Evolutionary conservation across 805 yeast species (phyloP).

Genomic region (Starmerella powellii): DNA sequence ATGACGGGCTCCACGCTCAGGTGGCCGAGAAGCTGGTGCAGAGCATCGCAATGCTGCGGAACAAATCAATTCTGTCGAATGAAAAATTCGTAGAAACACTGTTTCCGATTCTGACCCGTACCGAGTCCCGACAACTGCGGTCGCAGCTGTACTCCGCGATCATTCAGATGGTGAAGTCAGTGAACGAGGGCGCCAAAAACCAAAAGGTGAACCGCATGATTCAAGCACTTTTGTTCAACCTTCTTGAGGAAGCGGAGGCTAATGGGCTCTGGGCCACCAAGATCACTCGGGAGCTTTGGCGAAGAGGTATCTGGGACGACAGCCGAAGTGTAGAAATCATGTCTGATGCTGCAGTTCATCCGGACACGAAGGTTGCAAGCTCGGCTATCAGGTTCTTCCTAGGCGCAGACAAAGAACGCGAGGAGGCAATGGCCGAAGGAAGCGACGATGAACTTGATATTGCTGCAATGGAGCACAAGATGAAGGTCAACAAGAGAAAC

Average conservation of each 20-base stretch:
- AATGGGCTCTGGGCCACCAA: conserved; percentile 95
- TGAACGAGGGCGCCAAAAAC: conserved; percentile 79
- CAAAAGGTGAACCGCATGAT: conserved; percentile 81
- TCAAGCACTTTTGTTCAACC: conserved; percentile 80
- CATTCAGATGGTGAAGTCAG: conserved; percentile 63
- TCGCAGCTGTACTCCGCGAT: conserved; percentile 70
- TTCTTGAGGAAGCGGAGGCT: conserved; percentile 67
- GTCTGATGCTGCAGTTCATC: conserved; percentile 89
- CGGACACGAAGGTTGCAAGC: conserved; percentile 71
- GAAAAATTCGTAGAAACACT: conserved; percentile 74
- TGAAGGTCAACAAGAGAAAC: conserved; percentile 72
- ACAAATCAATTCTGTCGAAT: conserved; percentile 65
- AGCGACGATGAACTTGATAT: conserved; percentile 59
- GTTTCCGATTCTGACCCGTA: conserved; percentile 64
- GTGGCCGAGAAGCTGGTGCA: conserved; percentile 85
- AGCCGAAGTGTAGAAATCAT: conserved; percentile 92
- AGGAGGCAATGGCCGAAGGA: conserved; percentile 64
- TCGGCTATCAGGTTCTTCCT: conserved; percentile 86
- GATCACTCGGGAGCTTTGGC: conserved; percentile 89
- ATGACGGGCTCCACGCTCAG: conserved; percentile 69
- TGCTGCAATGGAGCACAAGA: conserved; percentile 60
- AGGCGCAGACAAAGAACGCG: conserved; percentile 91
- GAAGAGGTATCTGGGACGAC: conserved; percentile 97
- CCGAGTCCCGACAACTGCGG: conserved; percentile 70
- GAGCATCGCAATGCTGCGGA: conserved; percentile 78